phyloP scores from a whole-genome alignment of 2,329 filamentous ascomycete genomes.

The Colletotrichum ledebouriae region DNA sequence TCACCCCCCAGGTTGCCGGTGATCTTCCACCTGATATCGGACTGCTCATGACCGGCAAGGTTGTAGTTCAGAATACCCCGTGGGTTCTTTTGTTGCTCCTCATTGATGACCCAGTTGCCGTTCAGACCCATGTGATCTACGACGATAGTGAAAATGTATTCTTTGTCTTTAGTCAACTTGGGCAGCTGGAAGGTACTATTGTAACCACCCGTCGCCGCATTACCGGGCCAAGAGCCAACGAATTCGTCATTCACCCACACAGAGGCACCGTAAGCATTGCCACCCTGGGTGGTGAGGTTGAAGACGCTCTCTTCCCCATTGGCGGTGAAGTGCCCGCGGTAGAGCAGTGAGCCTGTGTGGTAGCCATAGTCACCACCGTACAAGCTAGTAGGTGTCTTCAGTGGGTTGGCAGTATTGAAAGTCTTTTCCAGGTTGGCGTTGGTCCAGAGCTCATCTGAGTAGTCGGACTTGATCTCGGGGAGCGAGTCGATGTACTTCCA shows the following conservation, averaged over 20 bases:
- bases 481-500: conserved; percentile 45
- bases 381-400: conserved; percentile 72
- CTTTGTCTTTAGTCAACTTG: conserved; percentile 60
- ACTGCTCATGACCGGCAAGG: conserved; percentile 60
- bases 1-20: conserved; percentile 73
- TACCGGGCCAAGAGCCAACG: conserved; percentile 73
- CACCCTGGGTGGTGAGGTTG: conserved; percentile 71
- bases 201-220: conserved; percentile 58
- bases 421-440: conserved; percentile 54
- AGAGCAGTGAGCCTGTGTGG: conserved; percentile 74
- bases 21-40: conserved; percentile 69
- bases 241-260: conserved; percentile 72
- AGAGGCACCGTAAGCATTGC: conserved; percentile 73
- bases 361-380: conserved; percentile 79
- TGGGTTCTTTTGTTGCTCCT: conserved; percentile 69
- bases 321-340: conserved; percentile 74
- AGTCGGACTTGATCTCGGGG: conserved; percentile 43
- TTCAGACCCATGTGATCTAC: conserved; percentile 79
- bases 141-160: conserved; percentile 74
- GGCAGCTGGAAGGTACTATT: conserved; percentile 69
- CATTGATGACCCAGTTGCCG: conserved; percentile 69
- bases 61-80: conserved; percentile 70
- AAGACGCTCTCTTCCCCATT: conserved; percentile 68
- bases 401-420: conserved; percentile 46
- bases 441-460: conserved; percentile 59